Percentiles rank a stretch among this genome's conserved stretches.
Conservation (phyloP, 305 asterid genomes). For the Withania somnifera region DNA sequence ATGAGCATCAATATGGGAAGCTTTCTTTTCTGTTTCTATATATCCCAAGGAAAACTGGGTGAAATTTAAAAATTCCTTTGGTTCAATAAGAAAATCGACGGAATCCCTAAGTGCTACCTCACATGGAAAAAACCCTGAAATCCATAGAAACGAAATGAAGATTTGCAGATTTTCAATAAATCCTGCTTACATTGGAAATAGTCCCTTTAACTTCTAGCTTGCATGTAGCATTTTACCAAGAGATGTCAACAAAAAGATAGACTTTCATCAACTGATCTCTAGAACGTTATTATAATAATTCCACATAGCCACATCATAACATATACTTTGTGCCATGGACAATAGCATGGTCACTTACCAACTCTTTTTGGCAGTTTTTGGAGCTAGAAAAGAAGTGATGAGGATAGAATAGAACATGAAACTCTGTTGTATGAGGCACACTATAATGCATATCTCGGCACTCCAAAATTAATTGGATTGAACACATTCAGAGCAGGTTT, state of each 20-base stretch:
- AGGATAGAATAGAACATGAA: not conserved
- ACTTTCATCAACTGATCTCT: not conserved
- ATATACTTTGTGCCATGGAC: not conserved
- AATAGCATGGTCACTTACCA: not conserved
- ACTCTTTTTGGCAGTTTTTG: not conserved
- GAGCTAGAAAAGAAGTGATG: not conserved
- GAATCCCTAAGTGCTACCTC: constrained; percentile 58
- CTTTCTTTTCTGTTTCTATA: constrained; percentile 47
- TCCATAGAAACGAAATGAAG: constrained; percentile 5
- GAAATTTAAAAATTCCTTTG: constrained; percentile 50
- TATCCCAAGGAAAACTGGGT: constrained; percentile 60
- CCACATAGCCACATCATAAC: not conserved
- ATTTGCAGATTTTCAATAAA: not conserved
- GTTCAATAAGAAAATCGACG: constrained; percentile 55
- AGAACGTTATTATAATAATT: not conserved
- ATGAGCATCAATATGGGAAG: constrained; percentile 14
- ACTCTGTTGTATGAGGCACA: not conserved
- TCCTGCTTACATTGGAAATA: not conserved
- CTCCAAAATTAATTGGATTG: not conserved
- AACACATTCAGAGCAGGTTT: not conserved
- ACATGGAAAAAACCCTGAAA: constrained; percentile 70
- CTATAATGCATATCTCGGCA: not conserved
- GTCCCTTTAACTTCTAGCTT: not conserved
- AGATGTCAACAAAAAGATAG: not conserved
- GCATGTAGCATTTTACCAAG: not conserved